Base-by-base conservation (phyloP, 495 filamentous ascomycete genomes). In the Xylaria grammica region DNA sequence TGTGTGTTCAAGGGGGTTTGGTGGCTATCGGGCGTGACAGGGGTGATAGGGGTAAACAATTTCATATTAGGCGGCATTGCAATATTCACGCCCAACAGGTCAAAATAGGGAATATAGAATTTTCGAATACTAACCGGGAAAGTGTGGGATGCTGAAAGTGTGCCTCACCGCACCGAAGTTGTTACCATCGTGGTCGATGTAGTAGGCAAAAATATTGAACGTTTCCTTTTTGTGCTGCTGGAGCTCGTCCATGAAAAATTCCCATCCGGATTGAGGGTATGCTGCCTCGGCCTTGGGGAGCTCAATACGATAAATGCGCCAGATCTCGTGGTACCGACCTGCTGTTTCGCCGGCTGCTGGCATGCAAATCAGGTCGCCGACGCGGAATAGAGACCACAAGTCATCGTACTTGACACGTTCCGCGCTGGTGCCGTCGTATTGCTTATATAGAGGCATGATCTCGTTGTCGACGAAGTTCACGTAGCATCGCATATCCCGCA, bases 141-240 rank as follows among this genome's bases (percentile, higher is more conserved):
- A 91, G 1, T 55, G 48, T 6, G 68, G 67, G 15, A 91, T 81
- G 6, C 65, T 57, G 45, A 86, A 78, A 2, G 68, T 73, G 2
- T 78, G 61, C 11, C 74, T 74, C 17, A 77, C 74, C 0, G 75
- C 77, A 9, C 87, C 83, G 57, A 87, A 90, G 0, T 74, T 74
- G 2, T 76, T 76, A 0, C 90, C 89, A 54, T 88, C 82, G 56
- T 82, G 86, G 63, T 90, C 87, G 27, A 90, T 76, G 54, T 84
- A 85, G 27, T 81, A 75, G 52, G 72, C 75, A 4, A 65, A 51
- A 9, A 82, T 64, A 5, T 59, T 67, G 50, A 71, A 79, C n/a
- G 52, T 67, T 24, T 67, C 66, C 44, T 55, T 61, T 27, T 74
- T 53, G 55, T 58, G 15, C 29, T 67, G 34, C 65, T 63, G 38